Evolutionary conservation across 2,329 filamentous ascomycete species (phyloP), one percentile per base, ranked within the genome.

Genomic region (Ceratocystis smalleyi): DNA sequence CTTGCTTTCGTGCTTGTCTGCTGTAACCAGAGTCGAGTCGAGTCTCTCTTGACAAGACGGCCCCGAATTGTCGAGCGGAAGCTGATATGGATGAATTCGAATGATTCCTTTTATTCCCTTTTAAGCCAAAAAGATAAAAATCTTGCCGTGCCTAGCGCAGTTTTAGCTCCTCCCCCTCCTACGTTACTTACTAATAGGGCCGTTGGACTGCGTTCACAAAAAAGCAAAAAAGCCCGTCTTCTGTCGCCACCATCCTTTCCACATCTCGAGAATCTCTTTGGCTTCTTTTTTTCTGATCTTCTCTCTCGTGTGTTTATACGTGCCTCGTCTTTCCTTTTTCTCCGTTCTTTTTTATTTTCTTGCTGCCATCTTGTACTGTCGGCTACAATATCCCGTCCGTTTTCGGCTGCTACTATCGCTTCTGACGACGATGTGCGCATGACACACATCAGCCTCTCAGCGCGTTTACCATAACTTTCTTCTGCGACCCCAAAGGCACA

Each of bases 211-310:
- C 27, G 43, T 40, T 62, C 45, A 61, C 27, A 27, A 27, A 27
- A 27, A 27, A 5, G 27, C 27, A 51, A 55, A 51, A 51, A 55
- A 55, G 24, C 30, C 59, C 24, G 32, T 24, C 35, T 4, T 12
- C 43, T 62, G 7, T 61, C 35, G 43, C 43, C 59, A 61, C 59
- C 43, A 43, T 61, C 43, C 59, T 61, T 63, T 40, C 35, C 35
- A 15, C n/a, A 32, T 30, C 22, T 63, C n/a, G 17, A 43, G 35
- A 8, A 32, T 12, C 24, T 49, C 27, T 47, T 27, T 27, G 27
- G 27, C 8, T n/a, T 45, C 17, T 19, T 59, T 15, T 59, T 24
- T 47, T n/a, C 4, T 19, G 10, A 35, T 7, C 24, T 47, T 55
- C 35, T 47, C 17, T 30, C 47, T 32, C 19, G 17, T 32, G 40